These are phyloP conservation scores for Backusella circina DNA, from an alignment of 192 early-diverging fungal species.

Conservation along the genomic window DNA sequence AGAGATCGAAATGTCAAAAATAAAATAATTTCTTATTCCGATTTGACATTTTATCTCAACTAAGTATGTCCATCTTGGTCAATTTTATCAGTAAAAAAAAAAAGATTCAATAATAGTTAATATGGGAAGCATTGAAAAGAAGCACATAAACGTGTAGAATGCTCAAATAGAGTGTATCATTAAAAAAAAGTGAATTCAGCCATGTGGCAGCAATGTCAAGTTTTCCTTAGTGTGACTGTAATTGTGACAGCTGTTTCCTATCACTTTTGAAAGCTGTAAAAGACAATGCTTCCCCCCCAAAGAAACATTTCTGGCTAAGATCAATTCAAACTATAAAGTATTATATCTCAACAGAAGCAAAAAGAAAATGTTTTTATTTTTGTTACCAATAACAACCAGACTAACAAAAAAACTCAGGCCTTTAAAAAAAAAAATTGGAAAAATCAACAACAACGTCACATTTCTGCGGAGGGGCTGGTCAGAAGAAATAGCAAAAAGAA, in stretches of 20 bases:
- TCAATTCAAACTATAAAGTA: background rate
- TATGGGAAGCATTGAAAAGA: no score
- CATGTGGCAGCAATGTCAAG: no score
- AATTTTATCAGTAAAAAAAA: no score
- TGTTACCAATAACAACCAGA: no score
- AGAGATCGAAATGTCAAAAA: background rate
- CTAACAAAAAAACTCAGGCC: no score
- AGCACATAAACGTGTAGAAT: no score
- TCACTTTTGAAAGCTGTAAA: background rate
- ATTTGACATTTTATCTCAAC: background rate
- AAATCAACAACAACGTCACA: background rate
- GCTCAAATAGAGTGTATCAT: no score
- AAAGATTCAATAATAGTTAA: no score
- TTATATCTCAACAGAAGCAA: background rate
- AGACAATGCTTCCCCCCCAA: no score
- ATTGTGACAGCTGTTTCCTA: background rate
- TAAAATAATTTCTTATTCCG: background rate
- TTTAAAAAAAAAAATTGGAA: background rate
- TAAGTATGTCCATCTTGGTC: no score
- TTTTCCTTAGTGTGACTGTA: background rate
- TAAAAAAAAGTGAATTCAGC: no score
- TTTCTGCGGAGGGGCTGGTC: background rate
- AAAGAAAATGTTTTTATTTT: background rate
- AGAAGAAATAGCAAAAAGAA: background rate
- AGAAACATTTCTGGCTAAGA: background rate